Percentiles rank a stretch among this genome's conserved stretches.
Evolutionary conservation across 805 yeast species (phyloP).

Genomic region (Candida sithepensis): DNA sequence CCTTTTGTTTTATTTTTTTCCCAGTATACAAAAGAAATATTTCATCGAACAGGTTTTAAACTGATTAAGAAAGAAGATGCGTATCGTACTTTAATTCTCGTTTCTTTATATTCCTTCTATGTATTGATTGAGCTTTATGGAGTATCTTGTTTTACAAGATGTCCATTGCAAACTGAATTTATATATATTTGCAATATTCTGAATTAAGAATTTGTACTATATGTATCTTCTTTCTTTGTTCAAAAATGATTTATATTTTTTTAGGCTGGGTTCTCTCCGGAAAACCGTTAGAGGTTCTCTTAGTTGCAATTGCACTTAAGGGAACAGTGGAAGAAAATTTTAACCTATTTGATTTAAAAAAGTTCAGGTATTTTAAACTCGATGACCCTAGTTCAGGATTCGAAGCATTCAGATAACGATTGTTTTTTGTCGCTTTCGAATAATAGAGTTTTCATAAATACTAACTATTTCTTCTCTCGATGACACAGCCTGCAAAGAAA

Average conservation of each 20-base stretch:
- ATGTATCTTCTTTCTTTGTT: constrained; percentile 14
- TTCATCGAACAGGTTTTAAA: constrained; percentile 1
- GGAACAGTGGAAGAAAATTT: background rate
- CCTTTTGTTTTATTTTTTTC: constrained; percentile 7
- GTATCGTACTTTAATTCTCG: constrained; percentile 17
- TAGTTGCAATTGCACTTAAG: background rate
- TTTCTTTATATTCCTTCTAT: constrained; percentile 19
- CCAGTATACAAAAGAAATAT: constrained; percentile 3
- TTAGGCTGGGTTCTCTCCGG: constrained; percentile 12
- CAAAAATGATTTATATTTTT: constrained; percentile 1
- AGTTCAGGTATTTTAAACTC: constrained; percentile 15
- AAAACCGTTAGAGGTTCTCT: constrained; percentile 2
- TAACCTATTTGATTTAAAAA: background rate
- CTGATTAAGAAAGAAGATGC: constrained; percentile 9
- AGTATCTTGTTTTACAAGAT: background rate
- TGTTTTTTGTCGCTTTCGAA: constrained; percentile 1
- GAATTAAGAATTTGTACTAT: constrained; percentile 10
- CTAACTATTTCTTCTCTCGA: constrained; percentile 30
- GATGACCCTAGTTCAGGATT: constrained; percentile 22
- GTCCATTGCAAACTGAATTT: constrained; percentile 1
- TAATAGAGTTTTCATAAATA: constrained; percentile 19
- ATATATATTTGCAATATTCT: constrained; percentile 8
- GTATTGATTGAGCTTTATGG: constrained; percentile 11
- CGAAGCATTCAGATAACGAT: background rate
- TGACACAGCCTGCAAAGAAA: constrained; percentile 54